phyloP scores from a whole-genome alignment of 441 rosid genomes.

The Gossypium lobatum region DNA sequence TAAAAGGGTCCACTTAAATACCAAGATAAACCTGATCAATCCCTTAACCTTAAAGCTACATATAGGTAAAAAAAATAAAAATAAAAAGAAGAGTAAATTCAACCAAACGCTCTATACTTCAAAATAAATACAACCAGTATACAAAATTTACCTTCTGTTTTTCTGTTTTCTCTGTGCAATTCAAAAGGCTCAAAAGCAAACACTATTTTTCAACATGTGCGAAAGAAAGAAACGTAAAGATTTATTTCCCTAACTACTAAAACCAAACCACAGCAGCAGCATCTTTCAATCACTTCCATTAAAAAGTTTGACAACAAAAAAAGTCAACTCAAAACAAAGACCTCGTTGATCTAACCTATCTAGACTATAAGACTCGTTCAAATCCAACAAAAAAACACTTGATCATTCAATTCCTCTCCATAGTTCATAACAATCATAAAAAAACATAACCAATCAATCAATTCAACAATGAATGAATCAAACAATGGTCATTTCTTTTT shows the following conservation, averaged over 20 bases:
- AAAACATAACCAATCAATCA: neutral
- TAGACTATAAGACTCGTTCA: conserved; percentile 22
- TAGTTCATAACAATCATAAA: neutral
- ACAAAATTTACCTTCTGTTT: neutral
- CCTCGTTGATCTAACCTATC: neutral
- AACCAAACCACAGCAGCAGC: conserved; percentile 14
- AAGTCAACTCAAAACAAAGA: conserved; percentile 29
- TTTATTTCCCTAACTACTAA: conserved; percentile 22
- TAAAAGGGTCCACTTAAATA: neutral
- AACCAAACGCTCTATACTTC: neutral
- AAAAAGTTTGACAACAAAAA: conserved; percentile 2
- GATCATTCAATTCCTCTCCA: neutral
- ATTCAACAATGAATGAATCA: neutral
- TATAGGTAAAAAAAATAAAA: neutral
- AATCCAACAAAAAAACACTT: conserved; percentile 12
- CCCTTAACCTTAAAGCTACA: neutral
- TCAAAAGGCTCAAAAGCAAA: neutral
- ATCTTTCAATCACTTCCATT: neutral
- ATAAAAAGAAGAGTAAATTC: neutral
- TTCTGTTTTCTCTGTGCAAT: too few species aligned
- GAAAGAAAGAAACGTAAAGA: conserved; percentile 6
- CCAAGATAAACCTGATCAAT: neutral
- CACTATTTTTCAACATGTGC: neutral
- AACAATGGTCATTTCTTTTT: neutral
- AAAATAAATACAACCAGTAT: neutral